These are phyloP conservation scores for Podila verticillata DNA, from an alignment of 192 early-diverging fungal genomes.

Conservation along the genomic window DNA sequence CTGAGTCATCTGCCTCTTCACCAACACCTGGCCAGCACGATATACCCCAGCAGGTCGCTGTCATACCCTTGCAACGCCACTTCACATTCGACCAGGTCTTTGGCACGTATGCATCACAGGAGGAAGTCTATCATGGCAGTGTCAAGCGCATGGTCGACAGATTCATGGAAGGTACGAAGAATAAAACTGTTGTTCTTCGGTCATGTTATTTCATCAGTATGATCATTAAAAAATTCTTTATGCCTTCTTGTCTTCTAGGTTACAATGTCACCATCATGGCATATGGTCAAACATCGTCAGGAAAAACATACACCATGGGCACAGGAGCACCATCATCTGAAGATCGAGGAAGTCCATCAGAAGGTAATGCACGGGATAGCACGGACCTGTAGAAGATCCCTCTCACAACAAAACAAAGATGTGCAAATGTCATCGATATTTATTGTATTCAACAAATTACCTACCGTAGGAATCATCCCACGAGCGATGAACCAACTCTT, in stretches of 20 bases:
- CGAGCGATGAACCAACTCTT: constrained; percentile 77
- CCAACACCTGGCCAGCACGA: constrained; percentile 19
- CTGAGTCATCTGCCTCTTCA: background rate
- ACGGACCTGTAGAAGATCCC: background rate
- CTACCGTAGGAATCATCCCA: constrained; percentile 70
- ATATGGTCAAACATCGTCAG: constrained; percentile 92
- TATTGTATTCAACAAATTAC: background rate
- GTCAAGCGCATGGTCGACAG: constrained; percentile 57
- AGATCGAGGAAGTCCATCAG: constrained; percentile 28
- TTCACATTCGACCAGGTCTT: constrained; percentile 79
- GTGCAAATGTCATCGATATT: no score
- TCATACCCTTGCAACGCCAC: constrained; percentile 35
- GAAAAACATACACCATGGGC: constrained; percentile 98
- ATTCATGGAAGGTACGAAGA: constrained; percentile 57
- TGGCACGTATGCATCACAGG: constrained; percentile 65
- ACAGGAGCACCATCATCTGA: constrained; percentile 65
- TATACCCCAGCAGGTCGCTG: constrained; percentile 30
- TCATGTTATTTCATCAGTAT: no score
- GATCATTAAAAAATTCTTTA: background rate
- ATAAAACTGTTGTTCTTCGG: background rate
- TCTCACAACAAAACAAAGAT: background rate
- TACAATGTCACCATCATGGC: constrained; percentile 96
- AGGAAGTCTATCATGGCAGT: constrained; percentile 64
- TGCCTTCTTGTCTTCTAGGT: constrained; percentile 52
- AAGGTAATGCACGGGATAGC: constrained; percentile 10